A percentile compares a stretch with the other conserved stretches of the same genome.
Evolutionary conservation across 495 filamentous ascomycete genomes (phyloP).

Genomic region (Penicillium ucsense): DNA sequence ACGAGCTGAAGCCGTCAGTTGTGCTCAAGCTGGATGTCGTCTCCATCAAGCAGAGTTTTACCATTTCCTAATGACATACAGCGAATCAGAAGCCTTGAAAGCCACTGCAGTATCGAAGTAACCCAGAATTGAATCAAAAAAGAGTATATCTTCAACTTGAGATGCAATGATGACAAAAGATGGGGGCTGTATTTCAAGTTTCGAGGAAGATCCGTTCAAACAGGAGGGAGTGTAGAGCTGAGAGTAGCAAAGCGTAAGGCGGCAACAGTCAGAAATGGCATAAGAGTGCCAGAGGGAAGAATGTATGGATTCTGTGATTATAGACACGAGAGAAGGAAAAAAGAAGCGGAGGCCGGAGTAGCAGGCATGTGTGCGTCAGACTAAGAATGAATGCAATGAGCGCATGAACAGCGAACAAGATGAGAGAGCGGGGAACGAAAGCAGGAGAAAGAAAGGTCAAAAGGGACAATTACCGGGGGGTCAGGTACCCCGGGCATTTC

Average conservation of each 20-base stretch:
- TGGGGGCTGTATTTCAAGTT: slow-evolving; percentile 7
- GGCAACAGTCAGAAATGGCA: slow-evolving; percentile 7
- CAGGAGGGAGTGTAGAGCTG: slow-evolving; percentile 1
- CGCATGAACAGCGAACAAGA: too few relatives aligned
- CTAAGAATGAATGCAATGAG: neutral
- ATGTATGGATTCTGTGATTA: neutral
- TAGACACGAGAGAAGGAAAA: slow-evolving; percentile 8
- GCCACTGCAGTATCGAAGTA: too few relatives aligned
- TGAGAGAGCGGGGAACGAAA: slow-evolving; percentile 7
- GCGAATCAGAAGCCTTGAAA: too few relatives aligned
- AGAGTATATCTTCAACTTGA: neutral
- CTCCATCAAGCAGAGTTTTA: too few relatives aligned
- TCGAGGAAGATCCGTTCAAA: slow-evolving; percentile 8
- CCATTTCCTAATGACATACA: too few relatives aligned
- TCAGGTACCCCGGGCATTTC: too few relatives aligned
- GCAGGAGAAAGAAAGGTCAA: neutral
- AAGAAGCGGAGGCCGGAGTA: slow-evolving; percentile 5
- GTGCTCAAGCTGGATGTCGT: too few relatives aligned
- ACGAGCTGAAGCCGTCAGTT: too few relatives aligned
- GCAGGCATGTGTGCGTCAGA: slow-evolving; percentile 3
- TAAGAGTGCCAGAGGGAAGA: slow-evolving; percentile 13
- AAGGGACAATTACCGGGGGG: neutral
- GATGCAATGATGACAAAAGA: slow-evolving; percentile 1
- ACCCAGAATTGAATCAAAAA: neutral
- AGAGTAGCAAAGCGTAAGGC: neutral